Evolutionary conservation across 768 basidiomycete species (phyloP).

Genomic region (Serendipita sp.): DNA sequence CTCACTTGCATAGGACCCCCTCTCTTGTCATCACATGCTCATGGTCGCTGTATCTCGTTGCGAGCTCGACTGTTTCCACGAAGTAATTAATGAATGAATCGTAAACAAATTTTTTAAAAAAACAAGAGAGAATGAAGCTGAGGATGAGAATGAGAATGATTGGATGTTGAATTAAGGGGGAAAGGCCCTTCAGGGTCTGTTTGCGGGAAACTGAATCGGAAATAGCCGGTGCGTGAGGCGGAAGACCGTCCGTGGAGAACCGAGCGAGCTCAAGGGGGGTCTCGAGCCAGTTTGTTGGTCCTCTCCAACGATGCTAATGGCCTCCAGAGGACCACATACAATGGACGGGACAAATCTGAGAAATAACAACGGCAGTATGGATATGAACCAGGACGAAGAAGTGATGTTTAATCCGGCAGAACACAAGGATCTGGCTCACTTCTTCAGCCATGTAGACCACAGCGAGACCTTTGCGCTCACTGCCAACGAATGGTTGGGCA

Average conservation of each 20-base stretch:
- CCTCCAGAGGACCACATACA: neutral
- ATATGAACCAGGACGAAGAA: neutral
- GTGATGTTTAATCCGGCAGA: slow-evolving; percentile 1
- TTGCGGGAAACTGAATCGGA: neutral
- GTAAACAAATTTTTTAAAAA: too few species aligned
- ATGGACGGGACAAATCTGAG: neutral
- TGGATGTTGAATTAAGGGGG: too few species aligned
- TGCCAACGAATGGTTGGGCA: slow-evolving; percentile 3
- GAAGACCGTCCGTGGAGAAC: neutral
- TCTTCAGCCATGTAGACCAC: neutral
- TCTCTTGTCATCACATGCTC: too few species aligned
- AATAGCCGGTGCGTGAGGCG: neutral
- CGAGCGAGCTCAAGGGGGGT: neutral
- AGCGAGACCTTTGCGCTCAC: slow-evolving; percentile 3
- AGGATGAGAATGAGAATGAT: too few species aligned
- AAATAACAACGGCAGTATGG: neutral
- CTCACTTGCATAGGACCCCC: too few species aligned
- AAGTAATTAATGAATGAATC: too few species aligned
- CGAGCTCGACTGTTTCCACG: too few species aligned
- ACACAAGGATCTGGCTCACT: slow-evolving; percentile 4
- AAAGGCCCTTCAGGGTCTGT: neutral
- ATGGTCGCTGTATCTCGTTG: too few species aligned
- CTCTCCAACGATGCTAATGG: slow-evolving; percentile 3
- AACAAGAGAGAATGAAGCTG: too few species aligned
- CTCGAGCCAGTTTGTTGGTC: neutral